phyloP scores from a whole-genome alignment of 2,329 filamentous ascomycete species.

The Calonectria honghensis region DNA sequence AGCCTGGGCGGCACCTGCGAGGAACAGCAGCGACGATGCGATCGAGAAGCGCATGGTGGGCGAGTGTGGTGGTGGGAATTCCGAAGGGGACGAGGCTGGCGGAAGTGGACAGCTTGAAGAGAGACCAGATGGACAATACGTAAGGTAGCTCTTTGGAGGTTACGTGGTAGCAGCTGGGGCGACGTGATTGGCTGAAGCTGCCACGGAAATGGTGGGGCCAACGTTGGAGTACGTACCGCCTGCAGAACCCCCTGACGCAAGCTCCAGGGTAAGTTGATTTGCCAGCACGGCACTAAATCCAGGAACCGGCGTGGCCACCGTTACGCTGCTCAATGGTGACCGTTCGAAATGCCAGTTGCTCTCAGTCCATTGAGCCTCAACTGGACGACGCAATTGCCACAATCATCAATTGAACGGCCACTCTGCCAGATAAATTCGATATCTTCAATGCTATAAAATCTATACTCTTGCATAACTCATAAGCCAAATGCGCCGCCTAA shows the following conservation, averaged over 20 bases:
- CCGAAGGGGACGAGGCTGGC: slow-evolving; percentile 46
- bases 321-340: slow-evolving; percentile 2
- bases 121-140: slow-evolving; percentile 43
- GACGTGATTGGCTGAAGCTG: slow-evolving; percentile 53
- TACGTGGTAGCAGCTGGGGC: slow-evolving; percentile 56
- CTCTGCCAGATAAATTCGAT: too few species aligned
- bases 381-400: neutral
- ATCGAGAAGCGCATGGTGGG: slow-evolving; percentile 62
- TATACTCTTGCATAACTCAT: slow-evolving; percentile 1
- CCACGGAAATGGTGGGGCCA: slow-evolving; percentile 36
- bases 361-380: slow-evolving; percentile 1
- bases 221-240: slow-evolving; percentile 27
- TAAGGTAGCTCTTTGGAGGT: slow-evolving; percentile 45
- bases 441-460: neutral
- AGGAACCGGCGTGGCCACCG: neutral
- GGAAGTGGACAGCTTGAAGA: slow-evolving; percentile 59
- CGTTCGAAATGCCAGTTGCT: neutral
- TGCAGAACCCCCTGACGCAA: neutral
- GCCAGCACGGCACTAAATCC: neutral
- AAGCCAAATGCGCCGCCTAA: neutral
- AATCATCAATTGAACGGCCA: neutral
- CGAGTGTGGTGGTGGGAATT: slow-evolving; percentile 47
- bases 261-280: slow-evolving; percentile 28
- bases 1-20: slow-evolving; percentile 70
- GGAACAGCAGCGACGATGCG: slow-evolving; percentile 65